Percentiles rank a stretch among this genome's conserved stretches.
These are phyloP conservation scores for Flaveria sonorensis DNA, from an alignment of 129 eudicot genomes.

Conservation along the genomic window DNA sequence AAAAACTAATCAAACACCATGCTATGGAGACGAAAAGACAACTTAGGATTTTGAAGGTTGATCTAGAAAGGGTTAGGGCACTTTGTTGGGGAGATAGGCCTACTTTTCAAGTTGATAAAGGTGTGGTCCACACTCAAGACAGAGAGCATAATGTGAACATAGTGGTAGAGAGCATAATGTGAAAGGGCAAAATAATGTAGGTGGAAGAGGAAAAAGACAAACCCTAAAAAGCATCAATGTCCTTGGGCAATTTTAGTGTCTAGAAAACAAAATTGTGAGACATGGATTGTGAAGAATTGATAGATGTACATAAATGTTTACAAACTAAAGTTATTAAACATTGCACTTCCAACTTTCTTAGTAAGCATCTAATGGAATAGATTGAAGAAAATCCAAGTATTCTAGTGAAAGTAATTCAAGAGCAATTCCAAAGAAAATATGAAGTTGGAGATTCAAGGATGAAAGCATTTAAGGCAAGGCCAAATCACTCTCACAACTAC, in stretches of 20 bases:
- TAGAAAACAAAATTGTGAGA: no score
- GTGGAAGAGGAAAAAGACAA: background rate
- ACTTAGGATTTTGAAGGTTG: background rate
- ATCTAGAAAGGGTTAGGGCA: background rate
- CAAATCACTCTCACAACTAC: background rate
- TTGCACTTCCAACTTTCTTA: no score
- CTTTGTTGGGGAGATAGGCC: background rate
- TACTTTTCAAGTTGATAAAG: no score
- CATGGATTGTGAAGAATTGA: no score
- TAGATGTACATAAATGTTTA: no score
- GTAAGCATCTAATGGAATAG: no score
- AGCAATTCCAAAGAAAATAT: background rate
- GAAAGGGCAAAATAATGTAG: background rate
- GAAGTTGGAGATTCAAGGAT: background rate
- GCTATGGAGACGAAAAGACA: background rate
- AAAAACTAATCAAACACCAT: background rate
- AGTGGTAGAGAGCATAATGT: no score
- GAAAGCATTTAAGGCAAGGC: background rate
- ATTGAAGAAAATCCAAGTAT: background rate
- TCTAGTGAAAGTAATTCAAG: background rate
- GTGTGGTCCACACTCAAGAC: background rate
- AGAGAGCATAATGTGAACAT: no score
- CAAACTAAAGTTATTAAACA: no score
- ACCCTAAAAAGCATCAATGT: no score
- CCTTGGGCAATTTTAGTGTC: no score